These are phyloP conservation scores for Passiflora organensis DNA, from an alignment of 345 rosid species.

Conservation along the genomic window DNA sequence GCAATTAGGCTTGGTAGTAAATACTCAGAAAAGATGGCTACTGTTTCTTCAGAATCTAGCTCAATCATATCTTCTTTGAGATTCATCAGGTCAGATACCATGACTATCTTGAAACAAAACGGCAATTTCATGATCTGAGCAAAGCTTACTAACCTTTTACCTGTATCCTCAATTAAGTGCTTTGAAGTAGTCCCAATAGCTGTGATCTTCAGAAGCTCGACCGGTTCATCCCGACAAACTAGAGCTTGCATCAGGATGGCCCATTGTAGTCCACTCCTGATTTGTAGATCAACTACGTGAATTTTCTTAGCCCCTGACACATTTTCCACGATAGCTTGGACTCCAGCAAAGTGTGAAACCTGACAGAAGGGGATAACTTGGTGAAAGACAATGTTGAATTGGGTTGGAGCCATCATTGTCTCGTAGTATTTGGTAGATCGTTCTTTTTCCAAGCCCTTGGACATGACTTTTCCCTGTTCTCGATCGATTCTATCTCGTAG, in stretches of 20 bases:
- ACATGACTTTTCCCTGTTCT: slow-evolving; percentile 11
- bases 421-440: background rate
- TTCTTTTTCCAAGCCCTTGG: background rate
- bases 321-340: slow-evolving; percentile 29
- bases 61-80: slow-evolving; percentile 41
- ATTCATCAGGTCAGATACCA: slow-evolving; percentile 43
- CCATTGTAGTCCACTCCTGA: slow-evolving; percentile 24
- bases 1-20: slow-evolving; percentile 20
- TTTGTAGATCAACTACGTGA: slow-evolving; percentile 34
- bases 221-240: slow-evolving; percentile 6
- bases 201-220: slow-evolving; percentile 29
- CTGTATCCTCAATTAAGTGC: slow-evolving; percentile 31
- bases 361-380: slow-evolving; percentile 24
- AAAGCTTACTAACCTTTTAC: slow-evolving; percentile 36
- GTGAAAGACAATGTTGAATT: background rate
- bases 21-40: slow-evolving; percentile 26
- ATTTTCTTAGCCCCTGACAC: slow-evolving; percentile 20
- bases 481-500: slow-evolving; percentile 21
- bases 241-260: slow-evolving; percentile 31
- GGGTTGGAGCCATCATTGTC: background rate
- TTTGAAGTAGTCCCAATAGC: slow-evolving; percentile 35
- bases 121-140: slow-evolving; percentile 37
- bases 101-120: slow-evolving; percentile 33
- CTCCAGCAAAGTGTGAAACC: slow-evolving; percentile 21
- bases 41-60: slow-evolving; percentile 34